These are phyloP conservation scores for Austroboletus eburneus DNA, from an alignment of 768 basidiomycete genomes.

Conservation along the genomic window DNA sequence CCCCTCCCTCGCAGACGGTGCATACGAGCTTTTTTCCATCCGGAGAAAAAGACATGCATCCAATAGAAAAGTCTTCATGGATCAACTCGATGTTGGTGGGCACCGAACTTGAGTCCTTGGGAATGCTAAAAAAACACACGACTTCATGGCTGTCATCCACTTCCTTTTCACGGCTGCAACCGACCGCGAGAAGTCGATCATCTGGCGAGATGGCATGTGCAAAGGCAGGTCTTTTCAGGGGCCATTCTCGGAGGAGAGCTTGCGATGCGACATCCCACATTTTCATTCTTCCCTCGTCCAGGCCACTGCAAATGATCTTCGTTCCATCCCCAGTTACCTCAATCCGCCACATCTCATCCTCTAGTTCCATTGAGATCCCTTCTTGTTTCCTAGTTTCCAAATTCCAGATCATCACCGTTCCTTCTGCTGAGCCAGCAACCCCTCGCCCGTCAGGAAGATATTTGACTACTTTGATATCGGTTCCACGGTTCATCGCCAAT, in stretches of 20 bases:
- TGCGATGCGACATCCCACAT: slow-evolving; percentile 1
- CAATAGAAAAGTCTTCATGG: not conserved
- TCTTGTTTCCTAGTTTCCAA: not conserved
- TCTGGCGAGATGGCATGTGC: slow-evolving; percentile 1
- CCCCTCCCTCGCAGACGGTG: too few relatives aligned
- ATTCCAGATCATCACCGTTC: not conserved
- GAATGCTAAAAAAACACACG: not conserved
- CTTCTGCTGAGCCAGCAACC: not conserved
- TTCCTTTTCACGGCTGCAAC: not conserved
- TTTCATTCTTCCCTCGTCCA: not conserved
- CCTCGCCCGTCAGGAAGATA: not conserved
- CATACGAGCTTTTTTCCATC: slow-evolving; percentile 1
- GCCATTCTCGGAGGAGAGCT: not conserved
- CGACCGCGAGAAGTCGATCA: not conserved
- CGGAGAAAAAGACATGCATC: slow-evolving; percentile 1
- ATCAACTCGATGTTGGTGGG: too few relatives aligned
- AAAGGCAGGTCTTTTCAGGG: rapidly evolving
- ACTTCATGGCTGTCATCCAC: not conserved
- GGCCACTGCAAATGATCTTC: not conserved
- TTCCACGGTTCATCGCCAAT: too few relatives aligned
- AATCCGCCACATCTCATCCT: not conserved
- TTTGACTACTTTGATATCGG: not conserved
- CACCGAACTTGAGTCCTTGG: too few relatives aligned
- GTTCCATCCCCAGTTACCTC: not conserved
- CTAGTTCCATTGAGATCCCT: not conserved